Evolutionary conservation across 768 basidiomycete species (phyloP).

Genomic region (Suillus discolor): DNA sequence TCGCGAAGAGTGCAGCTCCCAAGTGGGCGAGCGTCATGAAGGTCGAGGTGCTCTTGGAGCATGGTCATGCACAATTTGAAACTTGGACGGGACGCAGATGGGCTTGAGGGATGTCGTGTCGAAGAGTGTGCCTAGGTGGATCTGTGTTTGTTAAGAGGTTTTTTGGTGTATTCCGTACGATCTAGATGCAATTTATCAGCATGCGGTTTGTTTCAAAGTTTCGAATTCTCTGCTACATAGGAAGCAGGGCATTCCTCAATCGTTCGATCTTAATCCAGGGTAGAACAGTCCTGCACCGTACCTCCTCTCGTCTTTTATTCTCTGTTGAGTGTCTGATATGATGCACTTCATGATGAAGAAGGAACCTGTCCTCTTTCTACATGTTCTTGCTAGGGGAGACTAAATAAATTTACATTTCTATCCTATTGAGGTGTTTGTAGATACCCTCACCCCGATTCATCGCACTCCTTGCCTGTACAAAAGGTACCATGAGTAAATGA

Average conservation of each 20-base stretch:
- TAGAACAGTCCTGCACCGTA: too few species aligned
- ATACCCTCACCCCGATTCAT: not conserved
- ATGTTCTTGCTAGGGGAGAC: too few species aligned
- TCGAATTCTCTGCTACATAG: not conserved
- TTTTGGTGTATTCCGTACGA: constrained; percentile 2
- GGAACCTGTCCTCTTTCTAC: too few species aligned
- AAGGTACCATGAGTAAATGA: not conserved
- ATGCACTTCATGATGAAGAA: too few species aligned
- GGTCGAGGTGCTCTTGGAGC: constrained; percentile 84
- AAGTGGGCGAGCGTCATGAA: constrained; percentile 53
- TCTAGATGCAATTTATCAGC: not conserved
- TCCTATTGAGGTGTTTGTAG: too few species aligned
- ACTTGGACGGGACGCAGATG: constrained; percentile 72
- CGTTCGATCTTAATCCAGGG: too few species aligned
- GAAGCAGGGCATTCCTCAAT: too few species aligned
- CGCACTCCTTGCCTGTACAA: not conserved
- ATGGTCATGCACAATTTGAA: constrained; percentile 85
- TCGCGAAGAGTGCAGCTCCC: constrained; percentile 53
- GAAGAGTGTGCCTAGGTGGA: constrained; percentile 31
- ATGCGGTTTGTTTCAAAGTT: not conserved
- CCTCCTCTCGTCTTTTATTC: too few species aligned
- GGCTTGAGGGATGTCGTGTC: constrained; percentile 51
- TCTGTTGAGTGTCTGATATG: too few species aligned
- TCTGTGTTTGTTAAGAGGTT: not conserved
- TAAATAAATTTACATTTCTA: too few species aligned